phyloP scores from a whole-genome alignment of 495 filamentous ascomycete species.

The Neurospora sp. region DNA sequence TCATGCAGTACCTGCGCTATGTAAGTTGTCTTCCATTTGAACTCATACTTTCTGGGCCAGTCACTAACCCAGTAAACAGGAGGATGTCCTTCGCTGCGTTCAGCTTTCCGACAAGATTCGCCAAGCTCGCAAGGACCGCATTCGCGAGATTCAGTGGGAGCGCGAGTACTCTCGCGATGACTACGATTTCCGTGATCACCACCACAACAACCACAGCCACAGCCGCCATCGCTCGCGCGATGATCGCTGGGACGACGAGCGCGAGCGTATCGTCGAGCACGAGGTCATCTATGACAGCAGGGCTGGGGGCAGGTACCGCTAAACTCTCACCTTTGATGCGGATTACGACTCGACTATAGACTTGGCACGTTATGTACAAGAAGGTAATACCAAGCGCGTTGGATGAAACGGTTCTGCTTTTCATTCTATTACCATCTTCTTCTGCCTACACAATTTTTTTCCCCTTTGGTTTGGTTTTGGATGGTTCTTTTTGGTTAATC shows the following conservation, averaged over 20 bases:
- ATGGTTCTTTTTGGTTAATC: background rate
- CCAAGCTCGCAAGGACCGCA: slow-evolving; percentile 59
- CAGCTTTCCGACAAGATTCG: slow-evolving; percentile 76
- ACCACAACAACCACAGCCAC: slow-evolving; percentile 16
- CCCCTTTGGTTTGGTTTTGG: background rate
- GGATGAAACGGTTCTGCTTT: background rate
- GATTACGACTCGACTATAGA: background rate
- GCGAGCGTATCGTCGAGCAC: slow-evolving; percentile 47
- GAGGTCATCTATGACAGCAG: slow-evolving; percentile 45
- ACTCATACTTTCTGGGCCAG: background rate
- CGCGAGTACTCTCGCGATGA: slow-evolving; percentile 46
- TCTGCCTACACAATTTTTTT: background rate
- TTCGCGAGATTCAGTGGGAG: slow-evolving; percentile 75
- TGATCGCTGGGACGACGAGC: slow-evolving; percentile 41
- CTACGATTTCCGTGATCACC: slow-evolving; percentile 50
- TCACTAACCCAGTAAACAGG: slow-evolving; percentile 39
- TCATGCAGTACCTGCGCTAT: slow-evolving; percentile 82
- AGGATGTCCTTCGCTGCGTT: slow-evolving; percentile 78
- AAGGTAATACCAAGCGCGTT: background rate
- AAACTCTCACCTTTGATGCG: background rate
- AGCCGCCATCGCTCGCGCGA: slow-evolving; percentile 21
- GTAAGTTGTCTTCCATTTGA: slow-evolving; percentile 42
- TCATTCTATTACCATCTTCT: background rate
- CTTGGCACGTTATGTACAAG: background rate
- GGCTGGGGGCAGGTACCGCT: slow-evolving; percentile 21